Evolutionary conservation across 225 moss, liverwort and hornwort species (phyloP).

Genomic region (Bryoerythrophyllum caledonicum): DNA sequence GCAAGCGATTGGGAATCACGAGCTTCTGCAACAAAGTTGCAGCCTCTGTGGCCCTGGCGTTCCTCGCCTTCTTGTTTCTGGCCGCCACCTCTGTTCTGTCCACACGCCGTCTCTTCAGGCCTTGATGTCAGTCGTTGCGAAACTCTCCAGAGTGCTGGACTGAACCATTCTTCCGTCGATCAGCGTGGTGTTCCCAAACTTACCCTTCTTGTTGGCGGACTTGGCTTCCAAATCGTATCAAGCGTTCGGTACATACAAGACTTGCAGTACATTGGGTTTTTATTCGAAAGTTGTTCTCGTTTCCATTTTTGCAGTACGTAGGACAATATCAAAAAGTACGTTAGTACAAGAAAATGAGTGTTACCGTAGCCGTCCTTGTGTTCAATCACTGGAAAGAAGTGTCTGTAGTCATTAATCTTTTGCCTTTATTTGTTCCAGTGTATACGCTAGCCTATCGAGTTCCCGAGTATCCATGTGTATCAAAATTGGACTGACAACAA

Average conservation of each 20-base stretch:
- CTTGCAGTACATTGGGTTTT: not conserved
- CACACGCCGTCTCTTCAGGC: constrained; percentile 32
- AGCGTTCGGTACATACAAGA: not conserved
- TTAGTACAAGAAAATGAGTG: not conserved
- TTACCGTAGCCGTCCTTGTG: not conserved
- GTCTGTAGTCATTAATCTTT: too few relatives aligned
- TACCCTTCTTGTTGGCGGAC: too few relatives aligned
- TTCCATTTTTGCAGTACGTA: not conserved
- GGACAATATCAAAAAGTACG: not conserved
- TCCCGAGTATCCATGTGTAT: too few relatives aligned
- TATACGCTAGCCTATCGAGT: not conserved
- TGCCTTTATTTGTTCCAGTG: not conserved
- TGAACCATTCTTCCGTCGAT: not conserved
- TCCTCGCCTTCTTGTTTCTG: constrained; percentile 28
- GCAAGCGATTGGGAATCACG: constrained; percentile 2
- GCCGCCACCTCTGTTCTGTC: constrained; percentile 33
- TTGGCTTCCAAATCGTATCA: not conserved
- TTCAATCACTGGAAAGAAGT: not conserved
- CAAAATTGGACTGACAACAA: too few relatives aligned
- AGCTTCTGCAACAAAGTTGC: constrained; percentile 28
- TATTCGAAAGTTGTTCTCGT: not conserved
- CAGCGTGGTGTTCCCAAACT: not conserved
- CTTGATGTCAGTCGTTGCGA: not conserved
- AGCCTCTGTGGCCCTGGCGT: constrained; percentile 24
- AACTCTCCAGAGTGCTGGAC: not conserved